Evolutionary conservation across 371 early-diverging fungal species (phyloP).

Genomic region (Blastocladiella emersonii): DNA sequence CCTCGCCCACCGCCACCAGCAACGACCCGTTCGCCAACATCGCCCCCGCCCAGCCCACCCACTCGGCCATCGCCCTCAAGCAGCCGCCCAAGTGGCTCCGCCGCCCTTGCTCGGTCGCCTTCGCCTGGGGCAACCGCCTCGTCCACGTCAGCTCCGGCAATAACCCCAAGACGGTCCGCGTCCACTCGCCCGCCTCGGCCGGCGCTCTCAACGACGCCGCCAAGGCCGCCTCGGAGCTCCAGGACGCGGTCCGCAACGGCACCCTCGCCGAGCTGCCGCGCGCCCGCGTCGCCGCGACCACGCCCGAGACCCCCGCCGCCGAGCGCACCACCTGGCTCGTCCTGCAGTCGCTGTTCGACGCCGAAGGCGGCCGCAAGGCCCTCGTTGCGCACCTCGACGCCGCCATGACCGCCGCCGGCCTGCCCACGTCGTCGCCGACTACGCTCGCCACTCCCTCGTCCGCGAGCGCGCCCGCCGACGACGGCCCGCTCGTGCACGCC

Average conservation of each 20-base stretch:
- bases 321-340: conserved; percentile 69
- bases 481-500: conserved; percentile 22
- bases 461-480: neutral
- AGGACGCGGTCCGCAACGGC: conserved; percentile 37
- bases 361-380: conserved; percentile 59
- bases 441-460: no score
- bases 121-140: conserved; percentile 82
- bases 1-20: conserved; percentile 15
- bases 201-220: no score
- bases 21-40: conserved; percentile 63
- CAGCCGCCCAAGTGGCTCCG: conserved; percentile 93
- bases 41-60: conserved; percentile 11
- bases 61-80: conserved; percentile 46
- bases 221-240: conserved; percentile 36
- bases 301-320: conserved; percentile 25
- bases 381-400: conserved; percentile 53
- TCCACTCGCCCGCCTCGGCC: no score
- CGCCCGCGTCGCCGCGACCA: conserved; percentile 18
- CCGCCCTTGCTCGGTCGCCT: conserved; percentile 75
- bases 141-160: conserved; percentile 45
- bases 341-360: conserved; percentile 61
- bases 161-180: no score
- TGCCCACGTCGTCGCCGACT: no score
- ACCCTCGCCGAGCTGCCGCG: conserved; percentile 30
- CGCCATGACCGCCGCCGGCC: neutral